phyloP scores from a whole-genome alignment of 2,329 filamentous ascomycete genomes.

The Madurella mycetomatis region DNA sequence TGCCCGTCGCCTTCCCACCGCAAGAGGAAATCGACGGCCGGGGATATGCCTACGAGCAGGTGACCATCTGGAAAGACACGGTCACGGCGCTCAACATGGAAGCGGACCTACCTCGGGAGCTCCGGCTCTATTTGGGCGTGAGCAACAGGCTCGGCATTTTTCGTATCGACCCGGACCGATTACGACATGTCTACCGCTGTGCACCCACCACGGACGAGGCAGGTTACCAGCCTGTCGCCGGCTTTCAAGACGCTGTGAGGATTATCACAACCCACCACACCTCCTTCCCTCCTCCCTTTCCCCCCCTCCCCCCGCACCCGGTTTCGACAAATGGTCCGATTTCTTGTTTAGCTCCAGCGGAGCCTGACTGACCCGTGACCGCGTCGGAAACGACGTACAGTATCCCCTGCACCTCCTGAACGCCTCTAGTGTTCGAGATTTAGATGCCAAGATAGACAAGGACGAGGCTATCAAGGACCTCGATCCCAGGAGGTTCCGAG shows the following conservation, averaged over 20 bases:
- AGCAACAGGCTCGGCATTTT: slow-evolving; percentile 64
- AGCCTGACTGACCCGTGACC: not conserved
- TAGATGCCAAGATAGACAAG: slow-evolving; percentile 53
- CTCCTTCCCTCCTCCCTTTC: no score
- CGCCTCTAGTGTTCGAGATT: slow-evolving; percentile 57
- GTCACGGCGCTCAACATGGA: slow-evolving; percentile 53
- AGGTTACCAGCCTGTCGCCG: slow-evolving; percentile 61
- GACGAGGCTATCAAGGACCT: slow-evolving; percentile 47
- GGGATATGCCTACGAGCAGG: slow-evolving; percentile 55
- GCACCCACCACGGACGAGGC: slow-evolving; percentile 55
- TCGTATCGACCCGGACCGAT: slow-evolving; percentile 55
- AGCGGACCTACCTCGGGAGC: slow-evolving; percentile 55
- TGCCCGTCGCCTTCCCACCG: slow-evolving; percentile 62
- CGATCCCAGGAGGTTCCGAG: slow-evolving; percentile 61
- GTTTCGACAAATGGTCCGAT: slow-evolving; percentile 8
- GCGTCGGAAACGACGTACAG: slow-evolving; percentile 32
- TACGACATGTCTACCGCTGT: slow-evolving; percentile 56
- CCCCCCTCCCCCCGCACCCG: not conserved
- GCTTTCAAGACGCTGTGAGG: slow-evolving; percentile 66
- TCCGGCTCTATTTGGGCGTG: slow-evolving; percentile 62
- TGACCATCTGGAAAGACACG: slow-evolving; percentile 62
- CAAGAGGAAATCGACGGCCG: slow-evolving; percentile 52
- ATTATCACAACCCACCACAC: not conserved
- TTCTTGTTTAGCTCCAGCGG: not conserved
- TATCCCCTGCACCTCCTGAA: slow-evolving; percentile 68